A percentile compares a stretch with the other conserved stretches of the same genome.
Conservation (phyloP, 1,284 basidiomycete genomes). For the Marasmius oreades region DNA sequence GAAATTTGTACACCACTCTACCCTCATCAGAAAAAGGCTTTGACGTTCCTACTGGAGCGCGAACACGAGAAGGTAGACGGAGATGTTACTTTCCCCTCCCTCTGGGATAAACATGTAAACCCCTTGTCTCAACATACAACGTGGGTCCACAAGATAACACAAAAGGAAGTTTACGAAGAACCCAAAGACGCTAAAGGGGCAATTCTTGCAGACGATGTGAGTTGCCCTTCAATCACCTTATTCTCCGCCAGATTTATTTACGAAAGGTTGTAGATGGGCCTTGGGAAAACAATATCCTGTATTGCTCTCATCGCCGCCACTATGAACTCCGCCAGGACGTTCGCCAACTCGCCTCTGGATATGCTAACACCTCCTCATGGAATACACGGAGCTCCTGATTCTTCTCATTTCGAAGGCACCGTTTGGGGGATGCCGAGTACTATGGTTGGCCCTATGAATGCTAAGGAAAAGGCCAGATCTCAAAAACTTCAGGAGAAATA, state of each 20-base stretch:
- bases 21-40: slow-evolving; percentile 96
- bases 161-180: slow-evolving; percentile 64
- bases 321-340: slow-evolving; percentile 64
- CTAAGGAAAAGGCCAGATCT: slow-evolving; percentile 62
- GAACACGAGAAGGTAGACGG: slow-evolving; percentile 67
- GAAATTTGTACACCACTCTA: slow-evolving; percentile 90
- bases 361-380: slow-evolving; percentile 39
- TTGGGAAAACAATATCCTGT: slow-evolving; percentile 96
- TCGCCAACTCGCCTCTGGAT: slow-evolving; percentile 57
- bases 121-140: slow-evolving; percentile 42
- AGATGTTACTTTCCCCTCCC: slow-evolving; percentile 60
- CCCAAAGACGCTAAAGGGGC: slow-evolving; percentile 84
- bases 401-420: slow-evolving; percentile 69
- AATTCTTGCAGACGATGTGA: slow-evolving; percentile 90
- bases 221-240: slow-evolving; percentile 28
- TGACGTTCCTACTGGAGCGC: slow-evolving; percentile 94
- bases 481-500: slow-evolving; percentile 62
- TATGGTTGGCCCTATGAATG: slow-evolving; percentile 28
- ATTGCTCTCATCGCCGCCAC: slow-evolving; percentile 92
- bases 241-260: slow-evolving; percentile 10
- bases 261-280: slow-evolving; percentile 74
- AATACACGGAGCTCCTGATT: slow-evolving; percentile 39
- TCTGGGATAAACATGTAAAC: slow-evolving; percentile 71
- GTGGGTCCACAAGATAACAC: slow-evolving; percentile 88
- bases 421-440: slow-evolving; percentile 81